These are phyloP conservation scores for Trichoderma asperellum DNA, from an alignment of 2,329 filamentous ascomycete species.

Conservation along the genomic window DNA sequence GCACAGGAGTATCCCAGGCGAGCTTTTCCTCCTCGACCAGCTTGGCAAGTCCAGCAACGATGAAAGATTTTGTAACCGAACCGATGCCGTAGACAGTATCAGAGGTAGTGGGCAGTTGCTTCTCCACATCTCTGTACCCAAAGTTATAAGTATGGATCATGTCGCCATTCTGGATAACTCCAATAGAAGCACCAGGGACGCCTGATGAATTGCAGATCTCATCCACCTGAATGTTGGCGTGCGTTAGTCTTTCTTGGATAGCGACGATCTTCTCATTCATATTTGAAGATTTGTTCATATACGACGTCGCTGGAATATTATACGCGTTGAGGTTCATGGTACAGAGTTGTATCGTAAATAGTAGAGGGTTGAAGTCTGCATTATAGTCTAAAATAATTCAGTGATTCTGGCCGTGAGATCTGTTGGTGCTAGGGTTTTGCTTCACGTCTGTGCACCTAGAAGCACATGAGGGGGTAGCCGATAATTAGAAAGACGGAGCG, in stretches of 20 bases:
- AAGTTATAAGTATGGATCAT: not conserved
- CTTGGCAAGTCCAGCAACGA: too few species aligned
- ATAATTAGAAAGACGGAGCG: too few species aligned
- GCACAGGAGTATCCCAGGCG: too few species aligned
- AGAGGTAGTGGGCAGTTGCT: not conserved
- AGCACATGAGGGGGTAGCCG: too few species aligned
- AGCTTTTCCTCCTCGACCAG: too few species aligned
- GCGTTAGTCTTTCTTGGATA: not conserved
- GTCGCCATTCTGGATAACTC: not conserved
- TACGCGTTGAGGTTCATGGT: too few species aligned
- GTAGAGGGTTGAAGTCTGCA: not conserved
- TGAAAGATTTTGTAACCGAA: not conserved
- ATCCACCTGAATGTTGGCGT: not conserved
- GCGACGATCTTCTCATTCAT: not conserved
- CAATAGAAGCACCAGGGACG: not conserved
- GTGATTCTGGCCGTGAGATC: too few species aligned
- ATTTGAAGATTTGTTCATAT: not conserved
- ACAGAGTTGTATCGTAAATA: too few species aligned
- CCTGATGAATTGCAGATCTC: not conserved
- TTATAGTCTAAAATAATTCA: too few species aligned
- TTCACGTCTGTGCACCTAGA: too few species aligned
- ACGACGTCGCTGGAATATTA: too few species aligned
- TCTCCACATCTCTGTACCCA: not conserved
- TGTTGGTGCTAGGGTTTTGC: too few species aligned
- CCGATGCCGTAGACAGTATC: not conserved